A percentile compares a stretch with the other conserved stretches of the same genome.
phyloP scores from a whole-genome alignment of 139 green algal species.

The Chlorella vulgaris region DNA sequence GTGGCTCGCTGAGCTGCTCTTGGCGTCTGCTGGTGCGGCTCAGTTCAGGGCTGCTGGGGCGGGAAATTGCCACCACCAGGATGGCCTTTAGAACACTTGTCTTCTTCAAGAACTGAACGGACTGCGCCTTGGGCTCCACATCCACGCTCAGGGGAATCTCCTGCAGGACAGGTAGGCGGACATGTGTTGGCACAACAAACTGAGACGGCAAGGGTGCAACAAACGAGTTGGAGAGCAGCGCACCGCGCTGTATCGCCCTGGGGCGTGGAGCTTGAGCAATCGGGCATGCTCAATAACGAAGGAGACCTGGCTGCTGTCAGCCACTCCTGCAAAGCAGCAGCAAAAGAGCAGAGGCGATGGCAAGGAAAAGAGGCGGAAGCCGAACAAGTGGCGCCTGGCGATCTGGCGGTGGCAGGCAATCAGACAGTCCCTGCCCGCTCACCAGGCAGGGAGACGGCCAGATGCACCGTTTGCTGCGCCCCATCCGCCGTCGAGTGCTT shows the following conservation, averaged over 20 bases:
- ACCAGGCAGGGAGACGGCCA: slow-evolving; percentile 15
- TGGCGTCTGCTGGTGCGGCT: no score
- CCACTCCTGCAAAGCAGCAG: slow-evolving; percentile 2
- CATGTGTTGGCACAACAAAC: no score
- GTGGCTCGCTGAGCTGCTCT: background rate
- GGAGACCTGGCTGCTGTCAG: background rate
- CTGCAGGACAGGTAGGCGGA: no score
- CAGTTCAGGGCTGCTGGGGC: background rate
- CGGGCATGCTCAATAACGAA: background rate
- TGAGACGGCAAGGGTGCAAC: background rate
- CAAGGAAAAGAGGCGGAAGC: background rate
- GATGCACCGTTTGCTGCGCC: background rate
- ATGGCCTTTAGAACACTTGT: background rate
- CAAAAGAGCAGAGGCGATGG: background rate
- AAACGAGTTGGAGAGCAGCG: background rate
- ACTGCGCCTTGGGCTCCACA: slow-evolving; percentile 3
- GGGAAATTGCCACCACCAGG: background rate
- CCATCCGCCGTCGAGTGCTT: background rate
- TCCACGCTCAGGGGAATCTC: slow-evolving; percentile 1
- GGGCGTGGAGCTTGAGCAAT: background rate
- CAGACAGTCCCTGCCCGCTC: no score
- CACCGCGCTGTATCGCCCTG: slow-evolving; percentile 28
- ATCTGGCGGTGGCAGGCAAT: background rate
- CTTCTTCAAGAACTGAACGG: slow-evolving; percentile 13
- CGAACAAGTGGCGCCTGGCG: no score